Evolutionary conservation across 139 green algal species (phyloP), one percentile per base, ranked within the genome.

Genomic region (Edaphochlamys debaryana): DNA sequence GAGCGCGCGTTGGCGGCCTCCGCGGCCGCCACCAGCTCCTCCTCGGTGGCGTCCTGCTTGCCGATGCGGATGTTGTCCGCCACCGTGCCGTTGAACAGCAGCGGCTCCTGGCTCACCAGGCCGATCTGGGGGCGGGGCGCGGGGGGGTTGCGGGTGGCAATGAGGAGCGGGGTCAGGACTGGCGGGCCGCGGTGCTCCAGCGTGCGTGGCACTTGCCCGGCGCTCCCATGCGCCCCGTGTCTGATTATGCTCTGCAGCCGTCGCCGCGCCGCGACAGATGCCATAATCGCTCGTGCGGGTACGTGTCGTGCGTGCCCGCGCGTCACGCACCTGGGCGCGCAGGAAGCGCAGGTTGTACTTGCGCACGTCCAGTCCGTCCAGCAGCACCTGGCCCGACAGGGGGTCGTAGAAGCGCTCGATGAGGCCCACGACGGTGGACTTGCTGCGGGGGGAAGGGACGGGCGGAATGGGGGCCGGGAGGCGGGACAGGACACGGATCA

Each of bases 401-500:
- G 90, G 91, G 67, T 95, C 88, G 82, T 98, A 98, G 85, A 98
- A 98, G 64, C 96, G 90, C 86, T 98, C 90, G 22, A 98, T 86
- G 9, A 98, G 93, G 0, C 85, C 81, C 13, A 99, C 87, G 11
- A 98, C 93, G 20, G 96, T 99, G 56, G 85, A 94, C 90, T 99
- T 99, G 87, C 45, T 96, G 58, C 58, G 29, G 25, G 30, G 25
- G 11, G 25, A n/a, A 13, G n/a, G n/a, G n/a, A n/a, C n/a, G n/a
- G n/a, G n/a, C n/a, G n/a, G n/a, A n/a, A n/a, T n/a, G n/a, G n/a
- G n/a, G n/a, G n/a, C n/a, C n/a, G n/a, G n/a, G n/a, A n/a, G n/a
- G n/a, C n/a, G n/a, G n/a, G n/a, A n/a, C n/a, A n/a, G n/a, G n/a
- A n/a, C n/a, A n/a, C n/a, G n/a, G n/a, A n/a, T n/a, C n/a, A n/a